Conservation (phyloP, 345 rosid species). For the Schrenkiella parvula region DNA sequence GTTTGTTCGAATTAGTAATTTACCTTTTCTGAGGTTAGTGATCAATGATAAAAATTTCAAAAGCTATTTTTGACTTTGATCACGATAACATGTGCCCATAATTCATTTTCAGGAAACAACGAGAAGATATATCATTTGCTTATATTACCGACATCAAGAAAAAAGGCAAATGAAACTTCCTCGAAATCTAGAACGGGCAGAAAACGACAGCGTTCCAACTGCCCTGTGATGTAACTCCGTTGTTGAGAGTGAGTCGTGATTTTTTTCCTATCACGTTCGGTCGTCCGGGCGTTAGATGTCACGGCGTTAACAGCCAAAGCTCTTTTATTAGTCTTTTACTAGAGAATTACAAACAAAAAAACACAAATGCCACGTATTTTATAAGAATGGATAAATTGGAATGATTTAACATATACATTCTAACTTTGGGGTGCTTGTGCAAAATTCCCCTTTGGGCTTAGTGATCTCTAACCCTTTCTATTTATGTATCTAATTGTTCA, state of each 20-base stretch:
- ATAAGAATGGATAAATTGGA: background rate
- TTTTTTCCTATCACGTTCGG: background rate
- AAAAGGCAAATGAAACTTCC: slow-evolving; percentile 5
- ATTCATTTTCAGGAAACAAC: background rate
- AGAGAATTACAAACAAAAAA: background rate
- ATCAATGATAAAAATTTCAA: slow-evolving; percentile 1
- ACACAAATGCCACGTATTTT: background rate
- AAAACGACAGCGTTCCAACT: slow-evolving; percentile 2
- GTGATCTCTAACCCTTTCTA: background rate
- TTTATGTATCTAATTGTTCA: background rate
- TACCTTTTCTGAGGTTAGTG: background rate
- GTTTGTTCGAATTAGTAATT: background rate
- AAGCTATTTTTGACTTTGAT: slow-evolving; percentile 3
- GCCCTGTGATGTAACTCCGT: background rate
- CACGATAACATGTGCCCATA: background rate
- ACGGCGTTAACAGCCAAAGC: background rate
- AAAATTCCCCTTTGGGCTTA: background rate
- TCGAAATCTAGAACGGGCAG: background rate
- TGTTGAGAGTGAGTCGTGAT: background rate
- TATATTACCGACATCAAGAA: slow-evolving; percentile 21
- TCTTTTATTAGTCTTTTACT: background rate
- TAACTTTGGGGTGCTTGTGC: background rate
- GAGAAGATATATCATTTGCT: background rate
- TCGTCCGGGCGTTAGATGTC: background rate
- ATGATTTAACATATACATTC: background rate